phyloP scores from a whole-genome alignment of 495 filamentous ascomycete genomes.

The Tuber microsphaerosporum region DNA sequence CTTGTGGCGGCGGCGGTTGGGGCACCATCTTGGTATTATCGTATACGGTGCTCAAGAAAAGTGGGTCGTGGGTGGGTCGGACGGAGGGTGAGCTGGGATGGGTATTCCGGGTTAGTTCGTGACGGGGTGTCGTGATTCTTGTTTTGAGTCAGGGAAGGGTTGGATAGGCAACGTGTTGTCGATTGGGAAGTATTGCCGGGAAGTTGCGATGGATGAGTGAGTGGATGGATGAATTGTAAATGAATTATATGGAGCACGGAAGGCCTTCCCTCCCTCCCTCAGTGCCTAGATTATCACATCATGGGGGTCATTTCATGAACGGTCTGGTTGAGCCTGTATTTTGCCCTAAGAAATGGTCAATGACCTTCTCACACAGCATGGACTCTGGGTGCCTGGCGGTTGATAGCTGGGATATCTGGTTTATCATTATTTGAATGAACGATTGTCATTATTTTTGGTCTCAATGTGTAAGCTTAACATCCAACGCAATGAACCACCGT shows the following conservation, averaged over 20 bases:
- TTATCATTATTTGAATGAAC: not conserved
- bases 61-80: not conserved
- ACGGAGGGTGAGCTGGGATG: not conserved
- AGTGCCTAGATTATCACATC: not conserved
- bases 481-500: not conserved
- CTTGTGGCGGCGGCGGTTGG: not conserved
- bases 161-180: not conserved
- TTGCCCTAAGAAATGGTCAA: not conserved
- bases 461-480: not conserved
- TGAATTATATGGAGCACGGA: not conserved
- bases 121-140: not conserved
- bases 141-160: not conserved
- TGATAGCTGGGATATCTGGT: not conserved
- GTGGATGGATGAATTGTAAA: not conserved
- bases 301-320: not conserved
- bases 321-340: not conserved
- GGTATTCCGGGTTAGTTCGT: not conserved
- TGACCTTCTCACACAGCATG: not conserved
- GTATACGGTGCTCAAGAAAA: not conserved
- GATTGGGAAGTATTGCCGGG: constrained; percentile 4
- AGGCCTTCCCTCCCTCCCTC: not conserved
- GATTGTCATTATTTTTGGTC: not conserved
- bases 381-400: not conserved
- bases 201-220: not conserved
- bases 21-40: not conserved